Conservation (phyloP, 2,329 filamentous ascomycete genomes). For the Fusarium phyllophilum region DNA sequence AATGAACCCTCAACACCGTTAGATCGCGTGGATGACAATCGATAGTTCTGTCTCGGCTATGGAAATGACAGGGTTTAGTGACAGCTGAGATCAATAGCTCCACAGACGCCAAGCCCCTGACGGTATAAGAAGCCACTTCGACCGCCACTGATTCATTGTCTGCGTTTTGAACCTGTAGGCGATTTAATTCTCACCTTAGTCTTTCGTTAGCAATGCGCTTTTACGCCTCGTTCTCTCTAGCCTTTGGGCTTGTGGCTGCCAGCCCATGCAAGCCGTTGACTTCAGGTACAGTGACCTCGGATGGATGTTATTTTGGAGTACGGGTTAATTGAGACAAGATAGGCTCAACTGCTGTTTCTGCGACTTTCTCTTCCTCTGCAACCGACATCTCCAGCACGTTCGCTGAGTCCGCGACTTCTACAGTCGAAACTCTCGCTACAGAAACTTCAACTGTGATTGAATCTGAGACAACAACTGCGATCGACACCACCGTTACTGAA, state of each 20-base stretch:
- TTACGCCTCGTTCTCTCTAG: background rate
- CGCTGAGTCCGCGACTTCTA: background rate
- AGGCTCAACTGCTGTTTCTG: background rate
- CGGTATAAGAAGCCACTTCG: background rate
- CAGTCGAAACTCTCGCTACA: background rate
- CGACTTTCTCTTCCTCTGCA: rapidly evolving
- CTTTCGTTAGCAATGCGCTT: background rate
- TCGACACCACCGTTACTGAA: background rate
- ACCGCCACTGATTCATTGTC: background rate
- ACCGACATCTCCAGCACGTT: background rate
- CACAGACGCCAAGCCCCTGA: background rate
- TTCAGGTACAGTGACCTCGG: background rate
- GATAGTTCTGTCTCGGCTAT: background rate
- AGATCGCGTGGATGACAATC: background rate
- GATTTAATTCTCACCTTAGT: background rate
- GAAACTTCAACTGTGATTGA: background rate
- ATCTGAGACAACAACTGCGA: background rate
- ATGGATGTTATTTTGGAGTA: background rate
- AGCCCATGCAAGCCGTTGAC: background rate
- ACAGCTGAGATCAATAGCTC: background rate
- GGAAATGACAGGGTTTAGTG: background rate
- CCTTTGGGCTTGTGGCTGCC: background rate
- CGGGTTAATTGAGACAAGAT: background rate
- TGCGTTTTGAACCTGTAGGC: background rate
- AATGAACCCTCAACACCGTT: background rate